Evolutionary conservation across 2,329 filamentous ascomycete genomes (phyloP), one percentile per base, ranked within the genome.

Genomic region (Alternaria gaisen): DNA sequence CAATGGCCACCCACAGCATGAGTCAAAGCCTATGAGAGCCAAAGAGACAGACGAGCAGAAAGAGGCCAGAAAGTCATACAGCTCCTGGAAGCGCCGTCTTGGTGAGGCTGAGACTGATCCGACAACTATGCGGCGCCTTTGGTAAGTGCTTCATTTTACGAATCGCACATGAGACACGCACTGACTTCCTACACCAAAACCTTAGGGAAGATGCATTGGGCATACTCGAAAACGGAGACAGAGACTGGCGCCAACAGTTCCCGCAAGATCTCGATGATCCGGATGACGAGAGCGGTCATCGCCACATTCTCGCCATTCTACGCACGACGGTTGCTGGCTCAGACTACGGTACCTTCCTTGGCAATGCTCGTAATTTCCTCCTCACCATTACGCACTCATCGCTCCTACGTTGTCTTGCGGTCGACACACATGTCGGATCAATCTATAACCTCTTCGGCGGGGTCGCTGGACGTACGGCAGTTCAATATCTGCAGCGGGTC

Each of bases 381-480:
- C 58, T 60, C 9, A 72, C 75, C 1, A 70, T 80, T 1, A 77
- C 78, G 1, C 77, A 81, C 59, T 46, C 65, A 7, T 63, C 72
- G 4, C 52, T 80, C 16, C 53, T 80, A 12, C 70, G 77, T 32
- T 77, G 72, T 47, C 67, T 80, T 10, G 69, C 77, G 4, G 62
- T 79, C 1, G 76, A 80, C 58, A 79, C 74, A 3, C 70, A 64
- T 32, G 72, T 80, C 7, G 73, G 74, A 12, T 57, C 50, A 8
- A 43, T 80, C 5, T 80, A 79, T 60, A 78, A 73, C 11, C 78
- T 76, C 59, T 69, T 80, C 26, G 65, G 71, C 47, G 76, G 77
- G 10, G 66, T 63, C 14, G 71, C 73, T 48, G 76, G 76, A 12
- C 67, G 60, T 2, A 63, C 71, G 36, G 77, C 69, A 9, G 54